Conservation (phyloP, 257 asterid species). For the Nemophila menziesii region DNA sequence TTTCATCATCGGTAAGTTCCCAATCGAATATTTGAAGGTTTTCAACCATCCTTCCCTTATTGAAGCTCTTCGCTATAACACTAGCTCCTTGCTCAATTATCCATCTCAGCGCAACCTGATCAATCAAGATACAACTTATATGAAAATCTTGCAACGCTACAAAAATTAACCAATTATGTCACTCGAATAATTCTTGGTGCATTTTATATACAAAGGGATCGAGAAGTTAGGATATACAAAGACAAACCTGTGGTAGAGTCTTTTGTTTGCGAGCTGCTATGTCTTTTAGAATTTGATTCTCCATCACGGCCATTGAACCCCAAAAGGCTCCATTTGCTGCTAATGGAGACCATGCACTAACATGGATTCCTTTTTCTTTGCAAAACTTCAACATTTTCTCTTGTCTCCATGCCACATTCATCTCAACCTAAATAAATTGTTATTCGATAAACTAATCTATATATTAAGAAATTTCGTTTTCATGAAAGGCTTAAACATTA, state of each 20-base stretch:
- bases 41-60: conserved; percentile 24
- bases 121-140: too few relatives aligned
- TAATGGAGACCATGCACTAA: conserved; percentile 48
- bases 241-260: conserved; percentile 31
- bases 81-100: conserved; percentile 19
- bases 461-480: too few relatives aligned
- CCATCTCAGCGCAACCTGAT: conserved; percentile 25
- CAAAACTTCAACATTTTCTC: conserved; percentile 28
- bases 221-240: not conserved
- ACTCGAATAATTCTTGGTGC: too few relatives aligned
- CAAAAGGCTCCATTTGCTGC: conserved; percentile 31
- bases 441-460: not conserved
- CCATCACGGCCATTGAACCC: conserved; percentile 36
- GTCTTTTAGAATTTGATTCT: conserved; percentile 21
- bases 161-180: too few relatives aligned
- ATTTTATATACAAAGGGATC: not conserved
- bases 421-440: conserved; percentile 33
- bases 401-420: conserved; percentile 55
- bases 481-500: too few relatives aligned
- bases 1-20: conserved; percentile 28
- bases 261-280: conserved; percentile 28
- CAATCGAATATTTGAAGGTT: conserved; percentile 19
- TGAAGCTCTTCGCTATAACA: conserved; percentile 21
- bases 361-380: conserved; percentile 22
- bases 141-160: too few relatives aligned